Evolutionary conservation across 345 rosid genomes (phyloP).

Genomic region (Hibiscus tridactylites): DNA sequence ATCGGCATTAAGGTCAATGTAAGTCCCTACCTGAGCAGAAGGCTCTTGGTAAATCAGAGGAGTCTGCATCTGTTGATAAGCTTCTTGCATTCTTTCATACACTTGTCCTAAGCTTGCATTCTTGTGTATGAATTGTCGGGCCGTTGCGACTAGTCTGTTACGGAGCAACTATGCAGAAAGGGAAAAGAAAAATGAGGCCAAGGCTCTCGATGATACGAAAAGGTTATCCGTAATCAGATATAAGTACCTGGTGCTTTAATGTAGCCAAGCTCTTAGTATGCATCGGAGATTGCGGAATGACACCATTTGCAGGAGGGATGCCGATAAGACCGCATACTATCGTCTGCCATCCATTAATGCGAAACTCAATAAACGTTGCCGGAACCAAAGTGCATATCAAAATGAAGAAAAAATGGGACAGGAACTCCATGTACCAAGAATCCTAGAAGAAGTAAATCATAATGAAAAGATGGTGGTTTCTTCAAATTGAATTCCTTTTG

Average conservation of each 20-base stretch:
- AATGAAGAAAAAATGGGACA: background rate
- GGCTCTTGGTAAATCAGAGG: slow-evolving; percentile 59
- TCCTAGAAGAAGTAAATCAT: slow-evolving; percentile 83
- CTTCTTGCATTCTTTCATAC: slow-evolving; percentile 68
- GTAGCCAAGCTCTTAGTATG: slow-evolving; percentile 78
- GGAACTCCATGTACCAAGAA: slow-evolving; percentile 44
- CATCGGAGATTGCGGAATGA: slow-evolving; percentile 84
- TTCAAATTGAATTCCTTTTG: slow-evolving; percentile 86
- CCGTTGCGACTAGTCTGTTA: slow-evolving; percentile 51
- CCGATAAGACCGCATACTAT: slow-evolving; percentile 70
- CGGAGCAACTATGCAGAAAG: slow-evolving; percentile 46
- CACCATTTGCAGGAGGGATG: slow-evolving; percentile 78
- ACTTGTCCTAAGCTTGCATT: slow-evolving; percentile 58
- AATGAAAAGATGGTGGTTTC: slow-evolving; percentile 80
- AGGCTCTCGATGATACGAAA: background rate
- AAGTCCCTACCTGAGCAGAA: slow-evolving; percentile 35
- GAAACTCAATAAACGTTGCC: background rate
- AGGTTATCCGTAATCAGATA: background rate
- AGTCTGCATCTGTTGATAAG: slow-evolving; percentile 64
- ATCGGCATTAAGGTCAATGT: background rate
- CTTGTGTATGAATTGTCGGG: slow-evolving; percentile 42
- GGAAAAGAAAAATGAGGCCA: background rate
- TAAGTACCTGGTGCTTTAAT: slow-evolving; percentile 57
- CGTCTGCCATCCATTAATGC: slow-evolving; percentile 29
- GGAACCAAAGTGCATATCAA: background rate